Base-by-base conservation (phyloP, 1,284 basidiomycete genomes). In the Amylostereum areolatum region DNA sequence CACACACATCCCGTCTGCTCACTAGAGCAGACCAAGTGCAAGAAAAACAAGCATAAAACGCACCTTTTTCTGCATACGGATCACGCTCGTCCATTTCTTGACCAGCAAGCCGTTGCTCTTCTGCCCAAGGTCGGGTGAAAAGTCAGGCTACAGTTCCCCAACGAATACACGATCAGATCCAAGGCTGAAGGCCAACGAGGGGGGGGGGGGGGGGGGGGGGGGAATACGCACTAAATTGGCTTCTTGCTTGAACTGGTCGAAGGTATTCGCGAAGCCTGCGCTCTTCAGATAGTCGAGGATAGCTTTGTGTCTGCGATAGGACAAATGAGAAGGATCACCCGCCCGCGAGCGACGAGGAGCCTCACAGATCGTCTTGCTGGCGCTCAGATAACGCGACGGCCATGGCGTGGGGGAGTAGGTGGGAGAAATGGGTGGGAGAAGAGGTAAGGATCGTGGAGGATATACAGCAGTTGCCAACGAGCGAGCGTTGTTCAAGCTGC, bases 31-130 rank as follows among this genome's bases (percentile, higher is more conserved):
- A 18, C 18, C 18, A 18, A 18, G 18, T 18, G 18, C 11, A 29
- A 32, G 43, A 36, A 41, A 29, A 43, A 35, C 27, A 46, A 31
- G 43, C 29, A 42, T 43, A n/a, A 41, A 36, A 56, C 73, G 53
- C 54, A 81, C 85, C 78, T 89, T 89, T 71, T 89, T 89, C 71
- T 89, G 87, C 61, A 89, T 64, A 41, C 87, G 72, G 49, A 91
- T 87, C 43, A 89, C 84, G 57, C 80, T 82, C 43, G 85, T 88
- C 88, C 88, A 91, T 65, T 91, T 90, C 76, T 88, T 89, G 62
- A 85, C 85, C 51, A 90, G 67, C 52, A 91, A 63, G 1, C 85
- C 85, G 18, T 73, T 75, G 60, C 73, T 77, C 61, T 81, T 81
- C 47, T 80, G 75, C 57, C 80, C 79, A 30, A 79, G 73, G 67